Conservation (phyloP, 495 filamentous ascomycete species). For the Trichoderma asperelloides region DNA sequence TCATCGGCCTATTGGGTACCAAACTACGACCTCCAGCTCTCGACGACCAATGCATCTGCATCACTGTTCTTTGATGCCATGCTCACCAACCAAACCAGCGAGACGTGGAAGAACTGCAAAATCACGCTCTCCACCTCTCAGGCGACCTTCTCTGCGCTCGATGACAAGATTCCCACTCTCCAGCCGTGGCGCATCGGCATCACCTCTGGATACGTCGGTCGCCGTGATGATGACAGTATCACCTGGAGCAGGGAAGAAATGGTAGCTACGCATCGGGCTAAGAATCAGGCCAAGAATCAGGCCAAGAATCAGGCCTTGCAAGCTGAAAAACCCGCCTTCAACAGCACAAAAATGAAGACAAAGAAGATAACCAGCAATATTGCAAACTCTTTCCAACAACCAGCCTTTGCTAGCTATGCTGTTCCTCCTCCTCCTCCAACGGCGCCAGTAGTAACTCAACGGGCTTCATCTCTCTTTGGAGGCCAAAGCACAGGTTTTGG, state of each 20-base stretch:
- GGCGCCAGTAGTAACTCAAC: background rate
- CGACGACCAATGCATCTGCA: conserved; percentile 45
- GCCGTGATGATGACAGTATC: conserved; percentile 11
- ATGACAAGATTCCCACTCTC: conserved; percentile 49
- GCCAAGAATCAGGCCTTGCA: background rate
- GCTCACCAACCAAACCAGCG: conserved; percentile 54
- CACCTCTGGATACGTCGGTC: conserved; percentile 11
- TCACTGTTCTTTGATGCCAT: conserved; percentile 54
- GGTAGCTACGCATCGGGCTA: background rate
- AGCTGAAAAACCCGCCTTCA: background rate
- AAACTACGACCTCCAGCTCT: conserved; percentile 56
- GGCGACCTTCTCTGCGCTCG: conserved; percentile 51
- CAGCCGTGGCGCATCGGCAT: conserved; percentile 53
- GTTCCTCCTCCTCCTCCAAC: background rate
- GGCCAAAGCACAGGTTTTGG: background rate
- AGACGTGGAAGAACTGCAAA: conserved; percentile 59
- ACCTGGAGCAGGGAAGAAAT: conserved; percentile 23
- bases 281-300: background rate
- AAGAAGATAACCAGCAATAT: too few relatives aligned
- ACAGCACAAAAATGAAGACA: too few relatives aligned
- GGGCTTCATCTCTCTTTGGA: background rate
- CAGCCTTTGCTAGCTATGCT: background rate
- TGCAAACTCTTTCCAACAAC: too few relatives aligned
- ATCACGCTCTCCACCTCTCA: conserved; percentile 61
- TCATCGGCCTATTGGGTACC: conserved; percentile 54